A percentile compares a stretch with the other conserved stretches of the same genome.
Evolutionary conservation across 2,329 filamentous ascomycete species (phyloP).

Genomic region (Botrytis medusae): DNA sequence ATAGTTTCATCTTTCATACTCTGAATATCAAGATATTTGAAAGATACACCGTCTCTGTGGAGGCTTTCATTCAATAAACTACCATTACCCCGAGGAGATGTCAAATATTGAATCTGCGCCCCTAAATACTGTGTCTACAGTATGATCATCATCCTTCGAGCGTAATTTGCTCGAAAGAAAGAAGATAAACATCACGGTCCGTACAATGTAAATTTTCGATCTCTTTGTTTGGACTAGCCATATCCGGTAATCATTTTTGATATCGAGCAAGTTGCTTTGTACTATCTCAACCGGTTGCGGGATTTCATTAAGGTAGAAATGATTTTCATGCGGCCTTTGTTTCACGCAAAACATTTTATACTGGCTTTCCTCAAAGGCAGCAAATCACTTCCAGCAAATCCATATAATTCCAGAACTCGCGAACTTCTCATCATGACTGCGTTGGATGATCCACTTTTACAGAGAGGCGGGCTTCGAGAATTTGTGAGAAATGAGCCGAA

Average conservation of each 20-base stretch:
- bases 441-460: neutral
- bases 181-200: neutral
- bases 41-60: fast-evolving
- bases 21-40: neutral
- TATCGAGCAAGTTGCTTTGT: neutral
- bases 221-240: neutral
- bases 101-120: neutral
- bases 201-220: neutral
- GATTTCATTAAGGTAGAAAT: neutral
- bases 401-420: neutral
- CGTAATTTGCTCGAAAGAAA: neutral
- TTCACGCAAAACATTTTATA: neutral
- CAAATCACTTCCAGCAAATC: neutral
- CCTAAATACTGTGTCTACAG: neutral
- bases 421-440: neutral
- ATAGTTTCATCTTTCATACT: neutral
- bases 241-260: neutral
- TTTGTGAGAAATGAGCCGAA: neutral
- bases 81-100: neutral
- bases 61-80: neutral
- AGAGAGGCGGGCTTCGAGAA: neutral
- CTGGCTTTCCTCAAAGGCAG: neutral
- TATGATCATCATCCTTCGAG: neutral
- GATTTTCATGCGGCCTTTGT: neutral
- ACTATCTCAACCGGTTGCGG: neutral